A percentile compares a stretch with the other conserved stretches of the same genome.
These are phyloP conservation scores for Apiotrichum montevideense DNA, from an alignment of 1,284 basidiomycete genomes.

Conservation along the genomic window DNA sequence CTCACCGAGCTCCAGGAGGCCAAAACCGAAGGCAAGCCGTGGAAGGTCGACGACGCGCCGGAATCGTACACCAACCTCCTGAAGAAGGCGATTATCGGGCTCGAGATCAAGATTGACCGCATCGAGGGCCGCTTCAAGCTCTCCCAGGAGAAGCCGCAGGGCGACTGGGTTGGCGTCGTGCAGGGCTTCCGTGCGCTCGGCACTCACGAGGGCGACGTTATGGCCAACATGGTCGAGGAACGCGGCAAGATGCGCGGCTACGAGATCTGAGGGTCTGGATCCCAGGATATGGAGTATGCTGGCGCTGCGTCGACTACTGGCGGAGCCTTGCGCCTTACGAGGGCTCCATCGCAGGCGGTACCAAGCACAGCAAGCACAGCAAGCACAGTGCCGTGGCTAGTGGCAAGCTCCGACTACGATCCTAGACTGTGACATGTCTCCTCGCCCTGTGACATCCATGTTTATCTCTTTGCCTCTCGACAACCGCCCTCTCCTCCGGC, in stretches of 20 bases:
- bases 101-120: slow-evolving; percentile 44
- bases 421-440: too few relatives aligned
- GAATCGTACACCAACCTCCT: slow-evolving; percentile 42
- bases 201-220: slow-evolving; percentile 26
- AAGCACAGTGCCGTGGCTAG: too few relatives aligned
- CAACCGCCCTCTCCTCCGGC: too few relatives aligned
- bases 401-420: too few relatives aligned
- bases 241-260: slow-evolving; percentile 15
- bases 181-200: slow-evolving; percentile 37
- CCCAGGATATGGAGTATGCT: neutral
- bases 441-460: too few relatives aligned
- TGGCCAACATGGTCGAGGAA: slow-evolving; percentile 37
- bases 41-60: slow-evolving; percentile 47
- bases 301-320: too few relatives aligned
- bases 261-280: neutral
- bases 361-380: too few relatives aligned
- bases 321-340: too few relatives aligned
- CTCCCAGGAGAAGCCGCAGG: slow-evolving; percentile 41
- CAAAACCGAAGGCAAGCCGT: slow-evolving; percentile 18
- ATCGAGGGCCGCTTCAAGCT: slow-evolving; percentile 49
- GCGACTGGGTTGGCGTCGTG: slow-evolving; percentile 45
- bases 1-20: slow-evolving; percentile 30
- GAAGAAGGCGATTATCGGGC: slow-evolving; percentile 46
- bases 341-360: too few relatives aligned
- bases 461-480: too few relatives aligned